Conservation (phyloP, 345 rosid species). For the Sisymbrium irio region DNA sequence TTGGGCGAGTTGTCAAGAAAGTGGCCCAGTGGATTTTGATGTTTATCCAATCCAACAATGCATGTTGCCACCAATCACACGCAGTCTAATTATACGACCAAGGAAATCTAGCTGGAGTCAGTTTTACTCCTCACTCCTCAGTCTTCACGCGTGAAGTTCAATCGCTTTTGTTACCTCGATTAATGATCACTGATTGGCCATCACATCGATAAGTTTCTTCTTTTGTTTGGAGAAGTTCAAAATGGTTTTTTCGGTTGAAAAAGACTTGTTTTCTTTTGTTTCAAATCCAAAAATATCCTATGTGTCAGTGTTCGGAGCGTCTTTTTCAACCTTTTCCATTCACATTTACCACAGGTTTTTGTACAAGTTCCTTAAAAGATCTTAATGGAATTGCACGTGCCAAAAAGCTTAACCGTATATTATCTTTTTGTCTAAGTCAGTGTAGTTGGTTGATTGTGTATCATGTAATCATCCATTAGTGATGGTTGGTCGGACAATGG, state of each 20-base stretch:
- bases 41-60: no score
- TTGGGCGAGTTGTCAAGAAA: constrained; percentile 24
- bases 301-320: no score
- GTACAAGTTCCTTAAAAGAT: neutral
- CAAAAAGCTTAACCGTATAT: neutral
- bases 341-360: neutral
- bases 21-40: constrained; percentile 21
- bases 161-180: neutral
- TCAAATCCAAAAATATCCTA: no score
- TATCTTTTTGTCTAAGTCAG: neutral
- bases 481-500: neutral
- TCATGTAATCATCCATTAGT: neutral
- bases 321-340: no score
- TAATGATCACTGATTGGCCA: neutral
- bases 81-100: constrained; percentile 5
- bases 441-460: neutral
- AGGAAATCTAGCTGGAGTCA: constrained; percentile 7
- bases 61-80: constrained; percentile 5
- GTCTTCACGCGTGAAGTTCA: neutral
- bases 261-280: no score
- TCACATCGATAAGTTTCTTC: no score
- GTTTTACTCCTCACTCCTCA: neutral
- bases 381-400: neutral
- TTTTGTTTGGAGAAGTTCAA: no score
- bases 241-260: no score